These are phyloP conservation scores for Kitagawia praeruptora DNA, from an alignment of 129 eudicot species.

Conservation along the genomic window DNA sequence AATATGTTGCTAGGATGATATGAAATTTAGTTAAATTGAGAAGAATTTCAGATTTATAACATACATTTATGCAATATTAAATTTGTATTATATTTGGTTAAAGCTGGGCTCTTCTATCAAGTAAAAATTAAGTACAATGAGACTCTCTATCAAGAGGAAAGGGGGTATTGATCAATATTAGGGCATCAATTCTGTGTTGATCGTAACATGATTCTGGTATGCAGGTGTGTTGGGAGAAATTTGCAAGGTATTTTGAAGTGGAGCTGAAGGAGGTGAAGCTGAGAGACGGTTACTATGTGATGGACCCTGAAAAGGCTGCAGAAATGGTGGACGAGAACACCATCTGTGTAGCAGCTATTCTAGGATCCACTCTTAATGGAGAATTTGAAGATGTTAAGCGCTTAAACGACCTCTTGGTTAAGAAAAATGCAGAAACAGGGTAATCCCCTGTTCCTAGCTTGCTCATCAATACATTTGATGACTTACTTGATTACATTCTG, in stretches of 20 bases:
- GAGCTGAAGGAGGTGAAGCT: constrained; percentile 48
- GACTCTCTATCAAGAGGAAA: background rate
- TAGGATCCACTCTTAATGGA: constrained; percentile 85
- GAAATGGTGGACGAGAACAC: constrained; percentile 93
- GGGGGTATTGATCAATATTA: background rate
- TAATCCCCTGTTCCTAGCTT: background rate
- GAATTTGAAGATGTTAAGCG: constrained; percentile 79
- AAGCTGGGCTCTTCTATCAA: background rate
- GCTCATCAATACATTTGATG: background rate
- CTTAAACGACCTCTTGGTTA: constrained; percentile 57
- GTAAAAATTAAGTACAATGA: background rate
- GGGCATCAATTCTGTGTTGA: background rate
- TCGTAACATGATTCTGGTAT: background rate
- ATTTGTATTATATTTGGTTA: too few species aligned
- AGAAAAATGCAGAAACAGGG: constrained; percentile 59
- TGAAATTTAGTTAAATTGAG: too few species aligned
- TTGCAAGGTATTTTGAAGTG: constrained; percentile 61
- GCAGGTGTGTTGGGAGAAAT: constrained; percentile 26
- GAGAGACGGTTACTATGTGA: constrained; percentile 64
- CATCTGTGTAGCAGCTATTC: constrained; percentile 76
- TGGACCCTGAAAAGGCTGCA: constrained; percentile 74
- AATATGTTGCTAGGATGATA: too few species aligned
- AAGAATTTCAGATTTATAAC: too few species aligned
- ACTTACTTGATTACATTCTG: background rate
- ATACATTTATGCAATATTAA: too few species aligned